Evolutionary conservation across 352 stramenopile species (phyloP), one percentile per base, ranked within the genome.

Genomic region (Phytophthora foliorum): DNA sequence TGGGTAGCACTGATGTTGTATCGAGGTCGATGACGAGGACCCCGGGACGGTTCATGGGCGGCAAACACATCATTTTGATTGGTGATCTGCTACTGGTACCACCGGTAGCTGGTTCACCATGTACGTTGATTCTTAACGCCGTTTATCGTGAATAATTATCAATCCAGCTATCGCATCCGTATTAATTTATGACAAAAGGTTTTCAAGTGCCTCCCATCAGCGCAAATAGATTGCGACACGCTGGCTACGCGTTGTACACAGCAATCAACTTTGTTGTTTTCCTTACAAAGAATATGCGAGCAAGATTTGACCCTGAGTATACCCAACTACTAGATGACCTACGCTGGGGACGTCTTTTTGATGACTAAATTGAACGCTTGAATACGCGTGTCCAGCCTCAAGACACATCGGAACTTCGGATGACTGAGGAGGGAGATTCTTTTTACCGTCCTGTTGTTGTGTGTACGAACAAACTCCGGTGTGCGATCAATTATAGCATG

Each of bases 221-320:
- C n/a, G 38, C 39, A 19, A 57, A 52, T 19, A 16, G 22, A 1
- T 22, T 53, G 0, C 46, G 44, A 0, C 59, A 67, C 19, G 58
- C 58, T 16, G 72, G 63, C 1, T 77, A 59, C n/a, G 19, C 5
- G 0, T 2, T 74, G 0, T 81, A 81, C 32, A 11, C 27, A 3
- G 14, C 34, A 0, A 67, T 75, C 34, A 75, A 75, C 13, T 57
- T 71, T 22, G 67, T 75, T 0, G 67, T 75, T 0, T 75, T 75
- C 44, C 14, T 75, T 0, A 71, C 57, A 0, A 31, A 67, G 21
- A 75, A 75, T 17, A 71, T 75, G 67, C 16, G 61, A 9, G 49
- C 63, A 11, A 32, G 42, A 38, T 7, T 19, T 3, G 69, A 77
- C 31, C 22, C 41, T 0, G 16, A 34, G 3, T 76, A 69, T 25